These are phyloP conservation scores for Linum usitatissimum DNA, from an alignment of 345 rosid genomes.

Conservation along the genomic window DNA sequence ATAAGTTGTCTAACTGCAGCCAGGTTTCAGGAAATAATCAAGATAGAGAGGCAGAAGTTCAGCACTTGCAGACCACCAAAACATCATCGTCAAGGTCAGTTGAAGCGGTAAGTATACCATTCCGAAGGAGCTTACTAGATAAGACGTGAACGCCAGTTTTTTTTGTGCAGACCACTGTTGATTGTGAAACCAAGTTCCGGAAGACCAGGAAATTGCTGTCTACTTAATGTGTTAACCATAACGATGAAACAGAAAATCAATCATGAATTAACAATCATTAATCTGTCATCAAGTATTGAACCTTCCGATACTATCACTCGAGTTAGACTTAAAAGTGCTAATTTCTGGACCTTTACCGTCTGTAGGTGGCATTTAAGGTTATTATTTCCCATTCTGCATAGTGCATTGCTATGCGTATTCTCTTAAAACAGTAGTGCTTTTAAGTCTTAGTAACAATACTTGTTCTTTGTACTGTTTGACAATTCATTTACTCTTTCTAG, in stretches of 20 bases:
- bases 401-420: background rate
- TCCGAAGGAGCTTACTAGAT: background rate
- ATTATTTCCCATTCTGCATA: background rate
- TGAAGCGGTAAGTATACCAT: conserved; percentile 32
- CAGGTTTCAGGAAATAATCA: conserved; percentile 35
- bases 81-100: conserved; percentile 16
- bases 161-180: background rate
- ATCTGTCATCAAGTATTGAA: background rate
- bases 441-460: too few relatives aligned
- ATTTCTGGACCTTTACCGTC: too few relatives aligned
- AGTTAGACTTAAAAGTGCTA: too few relatives aligned
- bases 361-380: background rate
- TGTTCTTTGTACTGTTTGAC: background rate
- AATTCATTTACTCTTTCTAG: too few relatives aligned
- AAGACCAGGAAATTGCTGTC: background rate
- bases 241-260: background rate
- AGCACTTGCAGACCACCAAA: conserved; percentile 19
- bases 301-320: background rate
- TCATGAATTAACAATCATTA: background rate
- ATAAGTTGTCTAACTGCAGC: background rate
- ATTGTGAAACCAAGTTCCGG: background rate
- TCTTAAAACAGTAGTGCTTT: background rate
- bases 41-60: conserved; percentile 22
- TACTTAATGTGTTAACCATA: background rate
- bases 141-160: background rate